Conservation (phyloP, 148 eudicot genomes). For the Suaeda aralocaspica region DNA sequence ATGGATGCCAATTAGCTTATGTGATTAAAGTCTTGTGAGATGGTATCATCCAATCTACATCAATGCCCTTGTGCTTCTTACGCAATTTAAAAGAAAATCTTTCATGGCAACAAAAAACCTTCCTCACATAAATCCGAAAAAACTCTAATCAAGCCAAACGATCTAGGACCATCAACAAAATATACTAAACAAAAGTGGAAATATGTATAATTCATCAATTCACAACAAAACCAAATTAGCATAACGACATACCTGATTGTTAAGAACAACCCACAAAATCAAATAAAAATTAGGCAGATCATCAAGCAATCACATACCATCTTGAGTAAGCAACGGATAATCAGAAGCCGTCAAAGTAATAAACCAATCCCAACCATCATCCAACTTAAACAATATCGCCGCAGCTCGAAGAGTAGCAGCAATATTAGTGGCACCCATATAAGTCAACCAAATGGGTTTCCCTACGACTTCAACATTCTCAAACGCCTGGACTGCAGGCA, state of each 20-base stretch:
- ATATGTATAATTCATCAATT: neutral
- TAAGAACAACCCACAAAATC: neutral
- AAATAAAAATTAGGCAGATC: too few relatives aligned
- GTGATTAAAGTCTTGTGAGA: too few relatives aligned
- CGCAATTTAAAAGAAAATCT: too few relatives aligned
- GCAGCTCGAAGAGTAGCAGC: conserved; percentile 69
- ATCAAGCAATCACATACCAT: conserved; percentile 46
- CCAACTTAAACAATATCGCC: conserved; percentile 72
- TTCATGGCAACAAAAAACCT: too few relatives aligned
- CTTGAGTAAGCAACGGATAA: conserved; percentile 89
- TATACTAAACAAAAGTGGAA: neutral
- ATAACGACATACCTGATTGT: too few relatives aligned
- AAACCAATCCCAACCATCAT: conserved; percentile 92
- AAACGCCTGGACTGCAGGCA: conserved; percentile 56
- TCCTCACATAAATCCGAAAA: neutral
- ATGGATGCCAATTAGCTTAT: too few relatives aligned
- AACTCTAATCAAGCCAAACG: neutral
- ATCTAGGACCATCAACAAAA: neutral
- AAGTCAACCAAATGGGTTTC: conserved; percentile 65
- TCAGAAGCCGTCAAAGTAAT: conserved; percentile 73
- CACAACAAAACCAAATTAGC: neutral
- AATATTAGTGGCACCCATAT: conserved; percentile 71
- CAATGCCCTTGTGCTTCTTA: too few relatives aligned
- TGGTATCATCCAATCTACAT: too few relatives aligned
- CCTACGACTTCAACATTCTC: conserved; percentile 88